Base-by-base conservation (phyloP, 192 early-diverging fungal genomes). In the Coemansia sp. region DNA sequence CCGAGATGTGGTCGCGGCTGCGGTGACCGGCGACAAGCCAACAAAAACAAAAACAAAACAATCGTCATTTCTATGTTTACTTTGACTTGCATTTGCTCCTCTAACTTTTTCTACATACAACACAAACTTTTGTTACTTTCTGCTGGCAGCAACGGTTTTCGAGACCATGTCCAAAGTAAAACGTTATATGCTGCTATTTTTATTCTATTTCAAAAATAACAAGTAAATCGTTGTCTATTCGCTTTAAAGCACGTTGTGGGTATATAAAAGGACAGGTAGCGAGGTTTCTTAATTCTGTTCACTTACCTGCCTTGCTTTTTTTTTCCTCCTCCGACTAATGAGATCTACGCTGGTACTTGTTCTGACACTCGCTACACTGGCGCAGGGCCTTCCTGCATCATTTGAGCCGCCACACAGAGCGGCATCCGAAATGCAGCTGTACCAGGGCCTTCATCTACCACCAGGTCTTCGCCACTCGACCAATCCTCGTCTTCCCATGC, bases 401-500 rank as follows among this genome's bases (percentile, higher is more conserved):
- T 22, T 4, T 18, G 49, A 16, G 40, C 10, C 49, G 49, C 48
- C 17, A 20, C 48, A 4, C 20, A 4, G 48, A 5, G 17, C 45
- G 11, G 30, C 18, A 0, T 31, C 20, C 2, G 17, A 36, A 34
- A 60, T 56, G 56, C 16, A 52, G 63, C 55, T 74, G 57, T 69
- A 70, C 38, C 68, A 66, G 64, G 68, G 64, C 32, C 54, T 51
- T 29, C 67, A 69, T 33, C 61, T 74, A 48, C 72, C 72, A 12
- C 72, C 66, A 7, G 72, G 66, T 0, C 57, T 64, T 18, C 65
- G 63, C 33, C 60, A 61, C 40, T 56, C 40, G 29, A 42, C 38
- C 45, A 60, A 40, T 8, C 66, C 30, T 11, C 32, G 14, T 0
- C 66, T 36, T 1, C 50, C 56, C 25, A 48, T 45, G 22, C 56